A percentile compares a stretch with the other conserved stretches of the same genome.
Conservation (phyloP, 1,284 basidiomycete genomes). For the Trichosporon sp. region DNA sequence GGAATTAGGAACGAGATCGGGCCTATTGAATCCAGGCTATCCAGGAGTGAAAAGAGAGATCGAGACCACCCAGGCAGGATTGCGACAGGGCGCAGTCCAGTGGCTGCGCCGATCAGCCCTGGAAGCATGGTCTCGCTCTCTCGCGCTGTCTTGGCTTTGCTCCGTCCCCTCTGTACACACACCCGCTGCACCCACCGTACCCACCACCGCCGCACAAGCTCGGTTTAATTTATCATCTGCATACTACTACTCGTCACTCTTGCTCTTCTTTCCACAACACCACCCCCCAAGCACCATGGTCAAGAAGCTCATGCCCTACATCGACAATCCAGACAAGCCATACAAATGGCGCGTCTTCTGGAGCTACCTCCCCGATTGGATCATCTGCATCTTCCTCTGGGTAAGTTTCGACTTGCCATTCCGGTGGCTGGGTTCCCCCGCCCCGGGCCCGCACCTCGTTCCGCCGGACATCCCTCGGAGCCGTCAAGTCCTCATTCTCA, state of each 20-base stretch:
- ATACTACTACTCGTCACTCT: background rate
- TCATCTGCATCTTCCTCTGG: slow-evolving; percentile 54
- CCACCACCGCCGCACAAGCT: background rate
- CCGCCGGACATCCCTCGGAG: background rate
- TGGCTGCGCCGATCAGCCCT: slow-evolving; percentile 6
- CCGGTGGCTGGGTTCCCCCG: background rate
- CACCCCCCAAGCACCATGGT: slow-evolving; percentile 1
- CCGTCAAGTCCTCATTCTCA: no score
- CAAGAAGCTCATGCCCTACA: background rate
- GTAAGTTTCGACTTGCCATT: slow-evolving; percentile 35
- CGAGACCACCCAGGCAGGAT: background rate
- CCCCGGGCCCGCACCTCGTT: no score
- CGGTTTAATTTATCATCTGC: background rate
- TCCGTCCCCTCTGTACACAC: background rate
- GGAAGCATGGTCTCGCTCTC: background rate
- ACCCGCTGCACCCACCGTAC: background rate
- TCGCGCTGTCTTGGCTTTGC: no score
- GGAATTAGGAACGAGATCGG: background rate
- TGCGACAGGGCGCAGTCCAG: background rate
- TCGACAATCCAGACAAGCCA: slow-evolving; percentile 20
- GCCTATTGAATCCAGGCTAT: background rate
- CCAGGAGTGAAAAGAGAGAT: background rate
- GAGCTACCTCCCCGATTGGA: slow-evolving; percentile 55
- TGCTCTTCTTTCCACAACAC: background rate
- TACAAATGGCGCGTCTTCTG: slow-evolving; percentile 40